Conservation (phyloP, 176 grass and related monocot genomes). For the Rhipidocladum racemiflorum region DNA sequence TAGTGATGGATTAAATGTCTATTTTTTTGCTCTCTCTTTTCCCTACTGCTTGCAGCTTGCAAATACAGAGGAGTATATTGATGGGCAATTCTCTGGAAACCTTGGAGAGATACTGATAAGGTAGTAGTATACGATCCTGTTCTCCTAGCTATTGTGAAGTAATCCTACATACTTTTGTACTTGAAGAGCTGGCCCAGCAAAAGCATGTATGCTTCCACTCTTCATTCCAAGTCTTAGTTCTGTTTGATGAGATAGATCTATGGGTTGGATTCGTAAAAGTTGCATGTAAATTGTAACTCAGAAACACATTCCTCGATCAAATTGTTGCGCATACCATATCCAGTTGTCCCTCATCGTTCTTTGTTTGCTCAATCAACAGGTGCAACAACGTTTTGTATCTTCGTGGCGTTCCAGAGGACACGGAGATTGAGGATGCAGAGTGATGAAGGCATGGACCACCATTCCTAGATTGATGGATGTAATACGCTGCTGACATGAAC, state of each 20-base stretch:
- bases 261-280: slow-evolving; percentile 1
- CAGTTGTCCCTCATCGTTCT: neutral
- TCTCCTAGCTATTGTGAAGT: neutral
- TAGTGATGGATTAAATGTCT: neutral
- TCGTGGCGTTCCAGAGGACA: slow-evolving; percentile 68
- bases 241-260: neutral
- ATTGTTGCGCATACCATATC: neutral
- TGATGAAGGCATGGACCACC: slow-evolving; percentile 23
- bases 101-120: slow-evolving; percentile 86
- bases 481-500: slow-evolving; percentile 8
- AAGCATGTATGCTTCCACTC: neutral
- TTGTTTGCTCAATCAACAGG: slow-evolving; percentile 42
- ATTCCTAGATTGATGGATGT: slow-evolving; percentile 7
- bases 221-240: neutral
- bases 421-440: slow-evolving; percentile 76
- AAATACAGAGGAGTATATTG: slow-evolving; percentile 85
- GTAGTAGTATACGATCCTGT: slow-evolving; percentile 20
- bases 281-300: neutral
- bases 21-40: neutral
- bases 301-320: neutral
- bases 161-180: neutral
- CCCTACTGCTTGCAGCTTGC: slow-evolving; percentile 51
- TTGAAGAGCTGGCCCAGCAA: neutral
- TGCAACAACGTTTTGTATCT: slow-evolving; percentile 84
- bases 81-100: slow-evolving; percentile 83